Evolutionary conservation across 1,284 basidiomycete species (phyloP), one percentile per base, ranked within the genome.

Genomic region (Cryptococcus hybrid): DNA sequence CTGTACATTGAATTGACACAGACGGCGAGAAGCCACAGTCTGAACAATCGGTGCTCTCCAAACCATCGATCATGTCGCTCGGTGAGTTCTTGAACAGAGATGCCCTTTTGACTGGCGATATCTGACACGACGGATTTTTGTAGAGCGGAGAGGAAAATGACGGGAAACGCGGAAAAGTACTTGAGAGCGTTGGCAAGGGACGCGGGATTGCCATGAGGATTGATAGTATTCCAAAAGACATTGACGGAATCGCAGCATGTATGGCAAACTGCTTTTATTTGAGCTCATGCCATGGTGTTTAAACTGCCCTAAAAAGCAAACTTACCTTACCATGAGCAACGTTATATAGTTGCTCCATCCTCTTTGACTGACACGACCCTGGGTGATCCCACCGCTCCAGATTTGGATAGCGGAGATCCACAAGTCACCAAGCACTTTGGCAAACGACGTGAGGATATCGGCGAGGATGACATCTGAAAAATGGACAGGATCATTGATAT

Each of bases 141-240:
- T 13, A 89, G 88, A 30, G 92, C 92, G 53, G 91, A 93, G 40
- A 97, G 82, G 70, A 89, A 89, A 63, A 99, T 97, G 54, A 98
- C 93, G n/a, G 96, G 96, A 74, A 99, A 95, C 0, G 95, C 88
- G 6, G 92, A 89, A 0, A 92, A 91, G 74, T 99, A 99, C 82
- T 99, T 99, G 58, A 94, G 74, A 0, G 95, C 94, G 76, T 99
- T 99, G 76, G 85, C 87, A n/a, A 98, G 80, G 2, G 89, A 42
- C 87, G 84, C 40, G 82, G 83, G 83, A 86, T 42, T 83, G 81
- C 63, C 88, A 88, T 15, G 81, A 78, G 9, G 88, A 84, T 40
- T 85, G 82, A 55, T 82, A 79, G 74, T 90, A 92, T 75, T 99
- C 96, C 57, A 90, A 83, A 5, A 98, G 62, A 73, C 96, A 99